These are phyloP conservation scores for Saksenaea oblongispora DNA, from an alignment of 371 early-diverging fungal species.

Conservation along the genomic window DNA sequence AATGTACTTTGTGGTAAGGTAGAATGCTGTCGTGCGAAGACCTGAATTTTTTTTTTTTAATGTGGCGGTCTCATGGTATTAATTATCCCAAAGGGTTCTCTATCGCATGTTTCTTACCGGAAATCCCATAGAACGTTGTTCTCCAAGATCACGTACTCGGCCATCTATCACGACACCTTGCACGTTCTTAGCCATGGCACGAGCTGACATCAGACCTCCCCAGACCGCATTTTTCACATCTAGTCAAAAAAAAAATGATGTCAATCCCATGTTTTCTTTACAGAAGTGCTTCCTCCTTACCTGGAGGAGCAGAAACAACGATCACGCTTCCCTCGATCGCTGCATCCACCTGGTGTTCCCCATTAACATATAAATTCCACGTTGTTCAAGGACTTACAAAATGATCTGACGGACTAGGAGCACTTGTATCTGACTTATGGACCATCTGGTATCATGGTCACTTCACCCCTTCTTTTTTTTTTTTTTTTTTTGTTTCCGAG, in stretches of 20 bases:
- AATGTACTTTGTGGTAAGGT: conserved; percentile 71
- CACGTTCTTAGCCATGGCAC: conserved; percentile 64
- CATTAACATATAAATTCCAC: conserved; percentile 2
- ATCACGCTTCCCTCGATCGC: conserved; percentile 60
- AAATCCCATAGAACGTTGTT: conserved; percentile 61
- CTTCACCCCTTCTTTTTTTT: not conserved
- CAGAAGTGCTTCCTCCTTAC: conserved; percentile 9
- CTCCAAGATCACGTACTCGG: conserved; percentile 71
- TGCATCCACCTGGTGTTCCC: conserved; percentile 53
- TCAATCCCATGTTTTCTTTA: not conserved
- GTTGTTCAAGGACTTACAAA: conserved; percentile 51
- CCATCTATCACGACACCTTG: conserved; percentile 79
- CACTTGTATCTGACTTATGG: conserved; percentile 37
- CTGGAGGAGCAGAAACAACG: conserved; percentile 69
- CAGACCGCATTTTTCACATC: conserved; percentile 74
- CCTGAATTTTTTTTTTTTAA: conserved; percentile 28
- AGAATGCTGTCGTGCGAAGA: conserved; percentile 66
- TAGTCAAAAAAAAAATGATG: conserved; percentile 19
- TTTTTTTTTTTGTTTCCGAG: not conserved
- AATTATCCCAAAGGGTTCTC: too few species aligned
- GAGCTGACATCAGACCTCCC: conserved; percentile 82
- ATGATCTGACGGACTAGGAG: conserved; percentile 51
- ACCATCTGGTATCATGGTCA: conserved; percentile 49
- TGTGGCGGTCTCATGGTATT: not conserved
- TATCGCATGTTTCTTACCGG: conserved; percentile 47